Evolutionary conservation across 768 basidiomycete genomes (phyloP).

Genomic region (Leccinum ochraceum): DNA sequence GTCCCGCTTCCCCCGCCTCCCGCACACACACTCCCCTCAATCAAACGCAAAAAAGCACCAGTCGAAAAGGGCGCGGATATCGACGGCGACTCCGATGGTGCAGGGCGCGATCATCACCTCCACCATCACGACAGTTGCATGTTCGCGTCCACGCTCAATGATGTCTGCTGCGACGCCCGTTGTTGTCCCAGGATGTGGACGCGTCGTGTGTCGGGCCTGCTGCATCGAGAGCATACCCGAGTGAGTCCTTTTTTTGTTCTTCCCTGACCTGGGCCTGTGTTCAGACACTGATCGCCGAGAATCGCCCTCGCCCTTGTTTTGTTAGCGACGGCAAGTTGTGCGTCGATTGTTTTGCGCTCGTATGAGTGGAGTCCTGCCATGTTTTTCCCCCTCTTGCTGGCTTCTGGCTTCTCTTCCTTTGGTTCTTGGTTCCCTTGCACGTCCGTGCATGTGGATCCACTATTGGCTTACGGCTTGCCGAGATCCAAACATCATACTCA

Average conservation of each 20-base stretch:
- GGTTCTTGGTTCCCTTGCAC: no score
- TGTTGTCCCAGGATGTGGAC: slow-evolving; percentile 36
- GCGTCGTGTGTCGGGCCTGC: slow-evolving; percentile 36
- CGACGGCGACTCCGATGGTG: slow-evolving; percentile 9
- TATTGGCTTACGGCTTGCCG: no score
- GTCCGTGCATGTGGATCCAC: no score
- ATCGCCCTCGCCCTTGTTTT: no score
- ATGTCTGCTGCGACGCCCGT: slow-evolving; percentile 8
- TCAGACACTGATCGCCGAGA: slow-evolving; percentile 10
- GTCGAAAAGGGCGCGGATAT: slow-evolving; percentile 21
- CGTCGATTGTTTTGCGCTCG: slow-evolving; percentile 31
- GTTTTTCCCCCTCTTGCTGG: no score
- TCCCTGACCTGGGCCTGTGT: neutral
- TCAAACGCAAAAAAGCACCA: slow-evolving; percentile 31
- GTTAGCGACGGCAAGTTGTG: slow-evolving; percentile 34
- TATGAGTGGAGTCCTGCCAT: slow-evolving; percentile 8
- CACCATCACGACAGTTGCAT: no score
- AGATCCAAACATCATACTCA: no score
- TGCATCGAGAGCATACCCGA: slow-evolving; percentile 37
- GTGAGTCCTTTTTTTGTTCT: slow-evolving; percentile 23
- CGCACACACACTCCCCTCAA: neutral
- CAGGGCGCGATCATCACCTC: neutral
- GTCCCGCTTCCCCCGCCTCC: neutral
- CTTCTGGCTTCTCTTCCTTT: no score
- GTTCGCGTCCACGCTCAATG: neutral